Base-by-base conservation (phyloP, 352 stramenopile species). In the Thalassiosira allenii region DNA sequence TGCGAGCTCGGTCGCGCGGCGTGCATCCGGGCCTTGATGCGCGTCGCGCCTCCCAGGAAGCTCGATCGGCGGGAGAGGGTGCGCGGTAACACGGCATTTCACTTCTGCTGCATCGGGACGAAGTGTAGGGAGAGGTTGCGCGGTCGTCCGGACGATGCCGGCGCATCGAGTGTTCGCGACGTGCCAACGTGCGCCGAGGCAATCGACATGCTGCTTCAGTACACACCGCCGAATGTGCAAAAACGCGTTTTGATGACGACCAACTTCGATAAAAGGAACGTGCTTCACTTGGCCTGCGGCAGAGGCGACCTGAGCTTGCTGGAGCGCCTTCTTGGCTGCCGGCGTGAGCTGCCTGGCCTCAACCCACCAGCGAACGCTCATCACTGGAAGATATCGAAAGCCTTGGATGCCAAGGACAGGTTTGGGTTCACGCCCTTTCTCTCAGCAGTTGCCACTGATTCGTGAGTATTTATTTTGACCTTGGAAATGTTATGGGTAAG, bases 251-350 rank as follows among this genome's bases (percentile, higher is more conserved):
- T 84, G n/a, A 11, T 77, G 17, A 62, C 40, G 32, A 65, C 72
- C 33, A 84, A 84, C 47, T 29, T 37, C 22, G 23, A 80, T 14
- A 56, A 56, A 32, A 54, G 65, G 29, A 84, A 72, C 53, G 3
- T 76, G 2, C 14, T 80, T 37, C 76, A 84, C 64, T 29, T 84
- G 22, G 76, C 76, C 34, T 84, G 76, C 29, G 29, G 27, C 22
- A 25, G 43, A 29, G 69, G 62, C 6, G 64, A 84, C 40, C 49
- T 80, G 27, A 8, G 12, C 2, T 65, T 84, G 41, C 40, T 84
- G 8, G 58, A 84, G 44, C 56, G 47, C 33, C 65, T 84, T 8
- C 49, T 84, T 22, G 27, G 9, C 0, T n/a, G n/a, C n/a, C 61
- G 73, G 12, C 29, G 52, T 52, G 37, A 34, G 22, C 25, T 41